Percentiles rank a stretch among this genome's conserved stretches.
phyloP scores from a whole-genome alignment of 2,329 filamentous ascomycete genomes.

The Trichophaea hybrida region DNA sequence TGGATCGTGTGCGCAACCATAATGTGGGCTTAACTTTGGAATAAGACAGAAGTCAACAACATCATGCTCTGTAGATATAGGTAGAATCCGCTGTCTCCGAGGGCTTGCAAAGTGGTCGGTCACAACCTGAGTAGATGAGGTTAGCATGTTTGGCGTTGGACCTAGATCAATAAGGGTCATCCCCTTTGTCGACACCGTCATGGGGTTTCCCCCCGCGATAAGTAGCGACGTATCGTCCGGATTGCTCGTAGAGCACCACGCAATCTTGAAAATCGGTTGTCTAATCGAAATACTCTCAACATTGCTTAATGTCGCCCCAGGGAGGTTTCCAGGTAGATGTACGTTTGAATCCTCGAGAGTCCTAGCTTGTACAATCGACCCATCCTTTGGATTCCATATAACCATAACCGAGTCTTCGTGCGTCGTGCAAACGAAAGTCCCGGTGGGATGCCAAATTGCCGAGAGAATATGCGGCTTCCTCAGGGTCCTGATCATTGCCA shows the following conservation, averaged over 20 bases:
- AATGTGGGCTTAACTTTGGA: constrained; percentile 70
- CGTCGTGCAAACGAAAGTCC: constrained; percentile 71
- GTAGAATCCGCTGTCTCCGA: constrained; percentile 55
- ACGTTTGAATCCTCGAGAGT: constrained; percentile 62
- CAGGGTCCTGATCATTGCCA: constrained; percentile 44
- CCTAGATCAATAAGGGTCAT: constrained; percentile 85
- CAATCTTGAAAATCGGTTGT: constrained; percentile 61
- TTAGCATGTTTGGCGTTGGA: constrained; percentile 75
- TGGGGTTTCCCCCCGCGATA: constrained; percentile 63
- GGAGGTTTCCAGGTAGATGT: constrained; percentile 33
- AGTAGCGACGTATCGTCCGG: constrained; percentile 84
- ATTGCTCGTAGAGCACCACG: constrained; percentile 87
- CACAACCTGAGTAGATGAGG: constrained; percentile 75
- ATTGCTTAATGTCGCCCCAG: constrained; percentile 37
- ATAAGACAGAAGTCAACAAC: constrained; percentile 70
- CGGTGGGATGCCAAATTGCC: constrained; percentile 87
- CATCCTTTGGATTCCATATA: constrained; percentile 88
- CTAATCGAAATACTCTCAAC: constrained; percentile 43
- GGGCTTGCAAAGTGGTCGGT: constrained; percentile 62
- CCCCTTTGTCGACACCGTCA: constrained; percentile 54
- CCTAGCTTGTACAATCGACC: constrained; percentile 66
- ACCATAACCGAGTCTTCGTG: constrained; percentile 87
- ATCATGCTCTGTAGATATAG: constrained; percentile 62
- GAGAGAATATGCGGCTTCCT: constrained; percentile 65
- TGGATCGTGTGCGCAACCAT: constrained; percentile 75